Evolutionary conservation across 495 filamentous ascomycete genomes (phyloP).

Genomic region (Rhypophila decipiens): DNA sequence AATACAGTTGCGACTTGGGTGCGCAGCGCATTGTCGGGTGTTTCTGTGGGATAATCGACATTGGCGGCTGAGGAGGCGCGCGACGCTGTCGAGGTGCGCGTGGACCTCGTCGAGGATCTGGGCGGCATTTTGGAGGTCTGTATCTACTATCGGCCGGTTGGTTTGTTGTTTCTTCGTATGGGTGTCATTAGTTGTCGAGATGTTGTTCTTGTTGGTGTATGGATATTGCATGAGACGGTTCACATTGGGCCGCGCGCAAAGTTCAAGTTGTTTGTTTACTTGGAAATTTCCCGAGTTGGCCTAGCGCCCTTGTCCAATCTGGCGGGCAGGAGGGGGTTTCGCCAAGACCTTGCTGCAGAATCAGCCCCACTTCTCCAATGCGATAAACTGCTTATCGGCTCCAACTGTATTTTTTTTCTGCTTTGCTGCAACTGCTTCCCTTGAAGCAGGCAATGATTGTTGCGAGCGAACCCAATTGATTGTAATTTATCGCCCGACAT

Average conservation of each 20-base stretch:
- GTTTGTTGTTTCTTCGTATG: no score
- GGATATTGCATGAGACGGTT: no score
- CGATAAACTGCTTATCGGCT: slow-evolving; percentile 20
- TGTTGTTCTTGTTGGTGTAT: no score
- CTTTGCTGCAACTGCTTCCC: not conserved
- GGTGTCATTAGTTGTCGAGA: no score
- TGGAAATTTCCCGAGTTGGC: slow-evolving; percentile 10
- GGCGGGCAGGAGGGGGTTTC: slow-evolving; percentile 7
- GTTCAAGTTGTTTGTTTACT: slow-evolving; percentile 25
- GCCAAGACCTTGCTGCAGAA: not conserved
- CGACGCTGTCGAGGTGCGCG: slow-evolving; percentile 51
- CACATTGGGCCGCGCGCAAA: no score
- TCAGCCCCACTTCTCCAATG: slow-evolving; percentile 1
- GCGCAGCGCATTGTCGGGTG: slow-evolving; percentile 62
- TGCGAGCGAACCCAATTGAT: not conserved
- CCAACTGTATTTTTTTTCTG: slow-evolving; percentile 12
- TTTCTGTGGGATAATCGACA: slow-evolving; percentile 65
- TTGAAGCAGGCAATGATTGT: no score
- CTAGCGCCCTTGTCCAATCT: slow-evolving; percentile 8
- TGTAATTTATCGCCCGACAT: slow-evolving; percentile 3
- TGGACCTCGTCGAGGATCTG: slow-evolving; percentile 46
- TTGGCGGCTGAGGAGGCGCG: slow-evolving; percentile 55
- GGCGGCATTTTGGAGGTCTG: slow-evolving; percentile 17
- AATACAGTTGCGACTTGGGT: slow-evolving; percentile 74
- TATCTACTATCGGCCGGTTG: not conserved